A percentile compares a stretch with the other conserved stretches of the same genome.
These are phyloP conservation scores for Dioscorea zingiberensis DNA, from an alignment of 106 monocot genomes.

Conservation along the genomic window DNA sequence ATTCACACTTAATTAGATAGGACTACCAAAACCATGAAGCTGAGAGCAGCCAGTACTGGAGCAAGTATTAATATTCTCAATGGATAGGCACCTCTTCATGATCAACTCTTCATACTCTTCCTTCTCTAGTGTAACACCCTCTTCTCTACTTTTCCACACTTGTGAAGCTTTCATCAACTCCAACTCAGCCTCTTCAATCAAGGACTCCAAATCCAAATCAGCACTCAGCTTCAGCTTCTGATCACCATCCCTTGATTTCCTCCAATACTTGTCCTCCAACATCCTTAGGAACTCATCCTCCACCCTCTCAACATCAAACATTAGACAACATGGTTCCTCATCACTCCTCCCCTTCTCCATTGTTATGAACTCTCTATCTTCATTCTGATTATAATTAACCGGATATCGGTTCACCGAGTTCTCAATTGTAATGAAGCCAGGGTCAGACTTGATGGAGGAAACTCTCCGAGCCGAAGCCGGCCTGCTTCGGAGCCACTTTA, in stretches of 20 bases:
- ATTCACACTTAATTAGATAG: conserved; percentile 8
- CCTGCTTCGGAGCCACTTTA: conserved; percentile 1
- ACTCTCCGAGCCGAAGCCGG: conserved; percentile 7
- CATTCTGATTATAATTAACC: conserved; percentile 9
- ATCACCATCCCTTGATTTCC: conserved; percentile 4
- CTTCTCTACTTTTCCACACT: conserved; percentile 27
- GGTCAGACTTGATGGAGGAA: conserved; percentile 21
- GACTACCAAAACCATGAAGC: conserved; percentile 23
- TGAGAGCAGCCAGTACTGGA: neutral
- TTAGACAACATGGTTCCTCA: conserved; percentile 32
- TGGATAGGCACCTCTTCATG: conserved; percentile 16
- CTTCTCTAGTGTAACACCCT: conserved; percentile 20
- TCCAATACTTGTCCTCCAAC: conserved; percentile 31
- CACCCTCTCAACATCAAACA: conserved; percentile 19
- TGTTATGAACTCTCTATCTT: conserved; percentile 34
- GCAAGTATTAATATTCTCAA: conserved; percentile 6
- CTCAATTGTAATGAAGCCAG: conserved; percentile 46
- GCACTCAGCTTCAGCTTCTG: conserved; percentile 9
- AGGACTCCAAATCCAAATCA: conserved; percentile 28
- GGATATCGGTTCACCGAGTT: conserved; percentile 6
- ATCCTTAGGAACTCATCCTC: conserved; percentile 50
- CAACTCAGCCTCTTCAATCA: conserved; percentile 40
- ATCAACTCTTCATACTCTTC: conserved; percentile 39
- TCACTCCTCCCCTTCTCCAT: conserved; percentile 41
- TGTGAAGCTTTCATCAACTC: conserved; percentile 32